Conservation (phyloP, 2,329 filamentous ascomycete genomes). For the Ophiocordyceps camponoti-floridani region DNA sequence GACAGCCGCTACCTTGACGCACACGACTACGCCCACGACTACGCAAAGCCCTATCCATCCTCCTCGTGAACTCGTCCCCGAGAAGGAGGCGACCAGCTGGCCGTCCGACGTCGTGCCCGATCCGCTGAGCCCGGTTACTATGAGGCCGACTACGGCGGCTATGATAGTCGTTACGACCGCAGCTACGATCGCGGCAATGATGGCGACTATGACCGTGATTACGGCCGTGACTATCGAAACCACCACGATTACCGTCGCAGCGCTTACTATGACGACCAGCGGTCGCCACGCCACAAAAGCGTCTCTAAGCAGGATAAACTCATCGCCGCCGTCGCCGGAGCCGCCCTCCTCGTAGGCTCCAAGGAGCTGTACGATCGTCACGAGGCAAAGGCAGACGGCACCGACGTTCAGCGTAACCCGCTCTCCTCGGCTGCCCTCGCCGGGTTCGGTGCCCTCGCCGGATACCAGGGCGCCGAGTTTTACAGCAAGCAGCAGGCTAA, state of each 20-base stretch:
- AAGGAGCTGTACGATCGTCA: slow-evolving; percentile 49
- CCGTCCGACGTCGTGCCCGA: slow-evolving; percentile 51
- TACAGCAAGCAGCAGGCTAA: slow-evolving; percentile 43
- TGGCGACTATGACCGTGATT: slow-evolving; percentile 13
- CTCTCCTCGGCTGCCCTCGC: slow-evolving; percentile 42
- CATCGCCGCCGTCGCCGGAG: slow-evolving; percentile 45
- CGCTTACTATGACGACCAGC: slow-evolving; percentile 41
- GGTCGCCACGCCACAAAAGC: slow-evolving; percentile 23
- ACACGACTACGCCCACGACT: slow-evolving; percentile 34
- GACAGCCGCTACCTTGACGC: slow-evolving; percentile 36
- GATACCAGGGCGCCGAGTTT: slow-evolving; percentile 43
- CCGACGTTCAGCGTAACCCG: slow-evolving; percentile 36
- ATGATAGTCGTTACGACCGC: not conserved
- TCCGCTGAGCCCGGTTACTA: slow-evolving; percentile 44
- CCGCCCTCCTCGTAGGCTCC: slow-evolving; percentile 43
- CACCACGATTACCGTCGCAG: slow-evolving; percentile 9
- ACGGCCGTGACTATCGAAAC: not conserved
- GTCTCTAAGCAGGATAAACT: slow-evolving; percentile 48
- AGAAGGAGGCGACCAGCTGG: slow-evolving; percentile 51
- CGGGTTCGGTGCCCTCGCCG: slow-evolving; percentile 45
- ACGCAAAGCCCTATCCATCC: slow-evolving; percentile 21
- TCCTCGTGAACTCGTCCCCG: slow-evolving; percentile 37
- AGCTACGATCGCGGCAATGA: slow-evolving; percentile 12
- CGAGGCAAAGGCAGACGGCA: slow-evolving; percentile 32
- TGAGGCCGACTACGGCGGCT: slow-evolving; percentile 30